phyloP scores from a whole-genome alignment of 106 monocot genomes.

The Cymbidium sinense region DNA sequence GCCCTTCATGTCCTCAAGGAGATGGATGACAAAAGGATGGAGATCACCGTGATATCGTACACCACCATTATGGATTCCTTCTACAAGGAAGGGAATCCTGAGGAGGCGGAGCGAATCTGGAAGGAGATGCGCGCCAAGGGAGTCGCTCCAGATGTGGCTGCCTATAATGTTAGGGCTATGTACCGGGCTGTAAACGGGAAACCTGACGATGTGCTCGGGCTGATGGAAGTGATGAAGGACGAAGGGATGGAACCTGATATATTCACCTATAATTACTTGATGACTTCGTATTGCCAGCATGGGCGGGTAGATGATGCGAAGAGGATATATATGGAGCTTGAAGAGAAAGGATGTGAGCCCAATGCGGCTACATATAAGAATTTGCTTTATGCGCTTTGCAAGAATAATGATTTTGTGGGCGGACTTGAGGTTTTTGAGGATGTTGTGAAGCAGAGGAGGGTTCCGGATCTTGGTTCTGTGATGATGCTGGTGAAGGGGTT shows the following conservation, averaged over 20 bases:
- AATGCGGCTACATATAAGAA: constrained; percentile 36
- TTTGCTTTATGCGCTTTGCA: constrained; percentile 28
- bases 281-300: constrained; percentile 38
- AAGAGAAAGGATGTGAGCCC: constrained; percentile 26
- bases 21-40: constrained; percentile 29
- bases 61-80: constrained; percentile 51
- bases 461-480: constrained; percentile 45
- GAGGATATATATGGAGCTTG: constrained; percentile 34
- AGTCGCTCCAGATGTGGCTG: constrained; percentile 19
- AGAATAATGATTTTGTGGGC: constrained; percentile 35
- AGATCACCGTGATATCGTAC: constrained; percentile 30
- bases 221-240: constrained; percentile 41
- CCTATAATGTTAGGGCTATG: constrained; percentile 47
- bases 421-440: constrained; percentile 39
- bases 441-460: constrained; percentile 32
- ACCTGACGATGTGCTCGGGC: constrained; percentile 19
- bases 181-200: constrained; percentile 20
- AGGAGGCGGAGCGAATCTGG: constrained; percentile 51
- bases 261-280: constrained; percentile 45
- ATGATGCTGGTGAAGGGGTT: constrained; percentile 37
- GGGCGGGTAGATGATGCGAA: constrained; percentile 39
- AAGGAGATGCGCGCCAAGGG: constrained; percentile 41
- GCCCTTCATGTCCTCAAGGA: constrained; percentile 28
- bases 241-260: constrained; percentile 41
- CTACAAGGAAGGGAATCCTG: constrained; percentile 31